Percentiles rank a stretch among this genome's conserved stretches.
phyloP scores from a whole-genome alignment of 371 early-diverging fungal genomes.

The Rhizopus microsporus region DNA sequence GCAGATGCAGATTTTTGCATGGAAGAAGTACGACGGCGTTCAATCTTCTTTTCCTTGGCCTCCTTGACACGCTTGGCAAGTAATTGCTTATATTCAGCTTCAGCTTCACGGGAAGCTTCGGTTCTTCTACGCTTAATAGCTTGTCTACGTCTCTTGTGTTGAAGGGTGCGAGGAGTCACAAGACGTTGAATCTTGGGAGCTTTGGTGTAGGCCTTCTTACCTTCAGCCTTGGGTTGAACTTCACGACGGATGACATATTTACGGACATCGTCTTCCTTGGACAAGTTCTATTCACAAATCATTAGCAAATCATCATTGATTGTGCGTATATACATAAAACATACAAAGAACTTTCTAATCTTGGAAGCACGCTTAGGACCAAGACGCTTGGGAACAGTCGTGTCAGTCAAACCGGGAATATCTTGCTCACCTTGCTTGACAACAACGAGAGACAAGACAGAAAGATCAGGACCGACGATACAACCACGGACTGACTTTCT shows the following conservation, averaged over 20 bases:
- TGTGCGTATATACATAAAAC: conserved; percentile 21
- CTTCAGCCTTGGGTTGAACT: conserved; percentile 84
- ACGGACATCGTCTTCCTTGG: conserved; percentile 97
- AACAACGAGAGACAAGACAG: conserved; percentile 93
- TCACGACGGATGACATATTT: conserved; percentile 98
- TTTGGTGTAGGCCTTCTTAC: conserved; percentile 94
- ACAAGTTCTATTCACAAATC: conserved; percentile 58
- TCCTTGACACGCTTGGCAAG: conserved; percentile 94
- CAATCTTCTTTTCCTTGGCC: conserved; percentile 74
- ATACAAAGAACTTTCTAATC: conserved; percentile 96
- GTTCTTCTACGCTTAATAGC: conserved; percentile 85
- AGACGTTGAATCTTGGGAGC: conserved; percentile 97
- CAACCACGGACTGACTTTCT: conserved; percentile 99
- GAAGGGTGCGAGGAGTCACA: conserved; percentile 94
- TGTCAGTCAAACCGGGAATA: conserved; percentile 98
- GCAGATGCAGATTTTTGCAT: conserved; percentile 59
- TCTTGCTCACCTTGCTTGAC: conserved; percentile 96
- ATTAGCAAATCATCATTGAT: background rate
- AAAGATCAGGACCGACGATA: conserved; percentile 95
- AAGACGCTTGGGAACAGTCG: conserved; percentile 89
- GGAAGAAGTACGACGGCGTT: conserved; percentile 67
- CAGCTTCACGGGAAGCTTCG: conserved; percentile 83
- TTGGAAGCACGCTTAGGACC: conserved; percentile 99
- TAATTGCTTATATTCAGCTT: conserved; percentile 91
- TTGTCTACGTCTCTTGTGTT: conserved; percentile 87